Evolutionary conservation across 1,284 basidiomycete species (phyloP), one percentile per base, ranked within the genome.

Genomic region (Xanthoconium separans): DNA sequence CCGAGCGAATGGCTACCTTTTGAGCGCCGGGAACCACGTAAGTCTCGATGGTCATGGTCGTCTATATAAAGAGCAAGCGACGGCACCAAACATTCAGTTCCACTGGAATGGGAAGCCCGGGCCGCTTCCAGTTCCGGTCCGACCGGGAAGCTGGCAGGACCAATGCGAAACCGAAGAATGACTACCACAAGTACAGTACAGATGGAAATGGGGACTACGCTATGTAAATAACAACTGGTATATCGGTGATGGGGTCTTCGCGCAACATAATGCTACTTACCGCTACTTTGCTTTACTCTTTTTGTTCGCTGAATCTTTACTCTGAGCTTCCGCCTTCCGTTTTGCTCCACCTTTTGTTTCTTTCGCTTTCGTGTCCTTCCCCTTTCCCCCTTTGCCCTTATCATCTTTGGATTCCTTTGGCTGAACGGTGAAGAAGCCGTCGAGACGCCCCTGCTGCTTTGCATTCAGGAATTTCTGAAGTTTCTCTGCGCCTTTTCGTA

Each of bases 381-480:
- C 46, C 65, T 56, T 75, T 0, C 47, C 65, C 53, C 70, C 71
- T 51, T 83, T 80, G 2, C 50, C 30, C 45, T 76, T 73, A 2
- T 60, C 69, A 54, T 75, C 71, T 58, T 82, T 80, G 6, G 80
- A 74, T 37, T 70, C 59, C 62, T 79, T 85, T 65, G 68, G 76
- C 62, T 87, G 84, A 16, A 87, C 82, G 4, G 86, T 85, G 73
- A 99, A 99, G 75, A 98, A 99, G 0, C 94, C 92, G 64, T 99
- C 97, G 9, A 99, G 77, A 11, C 96, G 86, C 9, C 96, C 95
- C 75, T 99, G 97, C 65, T 98, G 96, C 69, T 98, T 99, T 40
- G 88, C 84, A 49, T 85, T 88, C 45, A 98, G 77, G 70, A 87
- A 91, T 66, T 94, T 96, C 45, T 85, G 75, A 31, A 99, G 80